Evolutionary conservation across 169 alveolate species (phyloP), one percentile per base, ranked within the genome.

Genomic region (Eimeria tenella): DNA sequence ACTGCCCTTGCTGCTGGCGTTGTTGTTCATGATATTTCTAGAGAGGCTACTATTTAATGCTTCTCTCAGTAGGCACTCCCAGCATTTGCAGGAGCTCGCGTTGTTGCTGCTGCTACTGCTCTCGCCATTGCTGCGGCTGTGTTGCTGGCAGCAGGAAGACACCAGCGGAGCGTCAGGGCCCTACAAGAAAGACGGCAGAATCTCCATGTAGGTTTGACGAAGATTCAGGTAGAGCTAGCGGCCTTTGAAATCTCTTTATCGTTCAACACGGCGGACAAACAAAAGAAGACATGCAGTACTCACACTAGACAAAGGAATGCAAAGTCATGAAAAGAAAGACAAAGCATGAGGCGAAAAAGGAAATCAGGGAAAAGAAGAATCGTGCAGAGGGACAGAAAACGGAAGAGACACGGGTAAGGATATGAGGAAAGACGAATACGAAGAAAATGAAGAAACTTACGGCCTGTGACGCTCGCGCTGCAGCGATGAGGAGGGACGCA

Each of bases 111-210:
- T 13, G 31, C 9, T 15, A 23, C 31, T n/a, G 11, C 42, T 31
- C 42, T 31, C 42, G 42, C 42, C 42, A 31, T 31, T 31, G 42
- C 42, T 31, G 42, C 42, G 0, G 42, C 42, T 31, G 42, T 31
- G 42, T 31, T 31, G 42, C 42, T 2, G 42, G 42, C 42, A 31
- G 42, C 42, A 31, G 42, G 42, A 31, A 31, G 42, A 31, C 42
- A 23, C 11, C n/a, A 23, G 77, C 49, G 77, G 49, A 10, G 77
- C 77, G n/a, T 68, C 77, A 17, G 77, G 77, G 77, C 77, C 77
- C 77, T 68, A 23, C 68, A 58, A 17, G 21, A 58, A 10, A 58
- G 21, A 58, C 68, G 19, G 68, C 68, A 58, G 68, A 10, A 3
- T 10, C 68, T 11, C 21, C 68, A 58, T 11, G 68, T 10, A 58